phyloP scores from a whole-genome alignment of 192 early-diverging fungal species.

The Thoreauomyces humboldtii region DNA sequence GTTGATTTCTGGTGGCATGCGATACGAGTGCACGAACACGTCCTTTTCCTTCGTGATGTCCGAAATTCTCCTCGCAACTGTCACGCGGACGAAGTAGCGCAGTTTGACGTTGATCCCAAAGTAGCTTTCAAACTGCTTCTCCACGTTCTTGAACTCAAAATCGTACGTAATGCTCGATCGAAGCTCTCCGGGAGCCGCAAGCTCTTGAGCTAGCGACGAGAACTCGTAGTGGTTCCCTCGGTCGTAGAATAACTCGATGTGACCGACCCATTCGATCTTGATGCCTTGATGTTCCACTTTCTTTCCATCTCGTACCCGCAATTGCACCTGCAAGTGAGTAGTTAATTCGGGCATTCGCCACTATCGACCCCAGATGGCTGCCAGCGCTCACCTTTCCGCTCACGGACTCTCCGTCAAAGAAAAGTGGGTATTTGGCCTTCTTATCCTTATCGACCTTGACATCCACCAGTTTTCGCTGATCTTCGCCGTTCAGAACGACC shows the following conservation, averaged over 20 bases:
- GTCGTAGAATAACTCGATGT: conserved; percentile 97
- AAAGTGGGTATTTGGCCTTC: conserved; percentile 88
- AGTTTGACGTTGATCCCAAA: conserved; percentile 98
- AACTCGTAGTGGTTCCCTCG: conserved; percentile 95
- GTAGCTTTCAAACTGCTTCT: conserved; percentile 98
- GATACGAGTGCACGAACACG: conserved; percentile 98
- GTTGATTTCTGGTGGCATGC: conserved; percentile 87
- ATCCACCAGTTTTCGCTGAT: conserved; percentile 88
- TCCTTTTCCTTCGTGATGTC: conserved; percentile 91
- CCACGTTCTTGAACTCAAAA: conserved; percentile 99
- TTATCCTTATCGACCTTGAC: conserved; percentile 91
- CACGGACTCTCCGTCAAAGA: conserved; percentile 94
- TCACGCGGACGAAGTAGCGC: conserved; percentile 90
- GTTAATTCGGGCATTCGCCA: background rate
- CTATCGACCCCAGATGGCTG: too few relatives aligned
- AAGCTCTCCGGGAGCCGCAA: conserved; percentile 92
- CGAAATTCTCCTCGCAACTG: conserved; percentile 79
- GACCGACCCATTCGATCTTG: conserved; percentile 98
- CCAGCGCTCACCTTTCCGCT: conserved; percentile 94
- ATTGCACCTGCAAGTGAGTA: conserved; percentile 54
- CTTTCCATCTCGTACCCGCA: conserved; percentile 84
- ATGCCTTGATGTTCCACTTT: conserved; percentile 97
- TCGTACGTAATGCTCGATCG: conserved; percentile 74
- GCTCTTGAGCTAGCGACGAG: conserved; percentile 86
- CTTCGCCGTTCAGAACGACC: conserved; percentile 78